Evolutionary conservation across 306 rosid species (phyloP).

Genomic region (Vigna radiata): DNA sequence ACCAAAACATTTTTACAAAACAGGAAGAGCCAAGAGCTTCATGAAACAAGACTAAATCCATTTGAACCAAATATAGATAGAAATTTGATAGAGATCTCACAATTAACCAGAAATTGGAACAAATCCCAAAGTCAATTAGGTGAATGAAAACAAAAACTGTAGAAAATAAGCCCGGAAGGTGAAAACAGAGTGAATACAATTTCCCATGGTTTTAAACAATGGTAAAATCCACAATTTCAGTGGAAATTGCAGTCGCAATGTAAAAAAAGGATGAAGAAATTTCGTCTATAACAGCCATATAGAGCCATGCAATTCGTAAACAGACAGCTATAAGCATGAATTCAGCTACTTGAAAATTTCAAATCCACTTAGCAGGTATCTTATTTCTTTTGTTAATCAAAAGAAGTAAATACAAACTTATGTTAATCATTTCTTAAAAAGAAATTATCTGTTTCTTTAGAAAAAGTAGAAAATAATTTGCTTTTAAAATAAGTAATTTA

Average conservation of each 20-base stretch:
- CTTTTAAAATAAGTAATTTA: no score
- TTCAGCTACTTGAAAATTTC: neutral
- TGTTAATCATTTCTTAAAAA: no score
- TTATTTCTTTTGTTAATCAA: neutral
- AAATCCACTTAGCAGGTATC: slow-evolving; percentile 1
- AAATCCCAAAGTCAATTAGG: neutral
- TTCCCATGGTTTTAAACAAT: no score
- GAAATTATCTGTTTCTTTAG: no score
- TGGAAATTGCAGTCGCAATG: no score
- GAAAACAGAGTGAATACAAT: slow-evolving; percentile 2
- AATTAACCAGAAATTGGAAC: neutral
- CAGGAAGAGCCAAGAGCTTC: neutral
- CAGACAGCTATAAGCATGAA: slow-evolving; percentile 3
- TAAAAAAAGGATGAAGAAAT: no score
- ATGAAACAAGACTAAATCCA: neutral
- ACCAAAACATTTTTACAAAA: neutral
- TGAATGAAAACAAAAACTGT: neutral
- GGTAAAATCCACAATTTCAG: no score
- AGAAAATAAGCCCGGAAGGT: slow-evolving; percentile 3
- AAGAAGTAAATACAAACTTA: neutral
- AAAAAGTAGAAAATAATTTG: no score
- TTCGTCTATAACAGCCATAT: no score
- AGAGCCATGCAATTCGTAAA: neutral
- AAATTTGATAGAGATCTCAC: neutral
- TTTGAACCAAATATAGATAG: neutral